Base-by-base conservation (phyloP, 2,329 filamentous ascomycete genomes). In the Pseudogymnoascus verrucosus region DNA sequence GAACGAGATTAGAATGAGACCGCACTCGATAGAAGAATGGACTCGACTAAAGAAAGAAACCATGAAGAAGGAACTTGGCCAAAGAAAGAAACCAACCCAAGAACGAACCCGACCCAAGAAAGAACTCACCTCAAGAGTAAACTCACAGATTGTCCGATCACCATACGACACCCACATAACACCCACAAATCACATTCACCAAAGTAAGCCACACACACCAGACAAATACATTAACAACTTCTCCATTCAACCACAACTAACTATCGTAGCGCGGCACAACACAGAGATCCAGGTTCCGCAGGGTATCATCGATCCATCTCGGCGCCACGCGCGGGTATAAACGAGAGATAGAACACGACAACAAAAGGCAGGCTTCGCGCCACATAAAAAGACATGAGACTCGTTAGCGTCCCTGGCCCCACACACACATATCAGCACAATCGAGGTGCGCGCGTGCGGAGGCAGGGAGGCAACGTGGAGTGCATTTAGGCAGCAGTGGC, bases 401-500 rank as follows among this genome's bases (percentile, higher is more conserved):
- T 57, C 47, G 47, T 57, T 57, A 57, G 47, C 47, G 2, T 57
- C 47, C 40, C 23, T 6, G 3, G 26, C 12, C 47, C 47, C 2
- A 11, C 31, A 34, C 28, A 16, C 47, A 57, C 44, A 5, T 28
- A 12, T 57, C 26, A 57, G n/a, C 47, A 57, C 26, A 34, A 16
- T 34, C 26, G 14, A 34, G 26, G 26, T 12, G 47, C 47, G 11
- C 26, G 47, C 16, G n/a, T 34, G 31, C 31, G 26, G 47, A 34
- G 26, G 4, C 4, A 28, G n/a, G 47, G 47, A 57, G 47, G 26
- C 47, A 26, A 57, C 47, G 47, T 34, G 47, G 47, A 57, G 47
- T 34, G 47, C 47, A 57, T 34, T 54, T 57, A 57, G n/a, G 47
- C 62, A 31, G 60, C 62, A 14, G 63, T 26, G 14, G 66, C 40